A percentile compares a stretch with the other conserved stretches of the same genome.
phyloP scores from a whole-genome alignment of 768 basidiomycete genomes.

The Lentinula sp. region DNA sequence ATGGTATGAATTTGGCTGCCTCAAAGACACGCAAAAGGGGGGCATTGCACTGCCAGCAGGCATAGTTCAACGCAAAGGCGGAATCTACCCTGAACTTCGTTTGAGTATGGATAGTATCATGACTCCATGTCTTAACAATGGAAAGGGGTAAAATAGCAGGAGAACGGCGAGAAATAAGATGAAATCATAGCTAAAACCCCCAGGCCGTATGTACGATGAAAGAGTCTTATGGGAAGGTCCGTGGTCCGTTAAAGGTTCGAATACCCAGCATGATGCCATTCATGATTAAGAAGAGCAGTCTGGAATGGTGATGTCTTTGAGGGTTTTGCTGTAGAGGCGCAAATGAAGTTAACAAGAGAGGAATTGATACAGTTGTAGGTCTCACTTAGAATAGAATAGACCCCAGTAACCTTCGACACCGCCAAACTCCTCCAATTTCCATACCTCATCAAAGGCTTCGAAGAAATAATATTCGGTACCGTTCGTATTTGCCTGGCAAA shows the following conservation, averaged over 20 bases:
- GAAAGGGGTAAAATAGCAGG: too few species aligned
- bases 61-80: too few species aligned
- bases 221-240: background rate
- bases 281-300: background rate
- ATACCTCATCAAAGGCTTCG: conserved; percentile 49
- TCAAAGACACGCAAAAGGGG: too few species aligned
- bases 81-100: too few species aligned
- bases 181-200: too few species aligned
- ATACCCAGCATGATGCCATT: background rate
- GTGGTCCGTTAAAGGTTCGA: background rate
- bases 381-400: conserved; percentile 30
- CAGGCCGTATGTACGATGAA: background rate
- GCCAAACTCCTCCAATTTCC: conserved; percentile 56
- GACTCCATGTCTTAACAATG: too few species aligned
- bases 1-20: too few species aligned
- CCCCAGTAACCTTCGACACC: conserved; percentile 72
- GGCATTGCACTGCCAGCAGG: too few species aligned
- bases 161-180: too few species aligned
- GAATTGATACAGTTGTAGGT: background rate
- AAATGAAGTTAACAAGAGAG: background rate
- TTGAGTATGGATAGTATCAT: too few species aligned
- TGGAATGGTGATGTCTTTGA: conserved; percentile 4
- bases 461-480: conserved; percentile 87
- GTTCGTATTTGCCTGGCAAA: conserved; percentile 82
- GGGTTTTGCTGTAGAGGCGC: background rate